phyloP scores from a whole-genome alignment of 257 asterid genomes.

The Fraxinus americana region DNA sequence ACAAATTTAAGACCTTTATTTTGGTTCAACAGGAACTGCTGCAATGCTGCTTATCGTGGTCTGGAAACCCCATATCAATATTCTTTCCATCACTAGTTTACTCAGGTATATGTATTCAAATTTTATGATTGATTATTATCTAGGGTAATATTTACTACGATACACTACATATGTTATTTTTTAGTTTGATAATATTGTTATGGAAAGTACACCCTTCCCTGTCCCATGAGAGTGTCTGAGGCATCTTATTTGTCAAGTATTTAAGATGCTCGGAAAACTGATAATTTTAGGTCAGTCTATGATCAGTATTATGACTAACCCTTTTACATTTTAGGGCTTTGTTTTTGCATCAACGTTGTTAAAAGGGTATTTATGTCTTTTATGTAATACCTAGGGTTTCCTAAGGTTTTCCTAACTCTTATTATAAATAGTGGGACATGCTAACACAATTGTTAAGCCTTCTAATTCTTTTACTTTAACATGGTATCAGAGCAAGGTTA shows the following conservation, averaged over 20 bases:
- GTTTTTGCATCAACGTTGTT: not conserved
- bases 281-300: conserved; percentile 17
- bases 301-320: conserved; percentile 1
- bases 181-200: conserved; percentile 15
- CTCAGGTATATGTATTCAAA: conserved; percentile 60
- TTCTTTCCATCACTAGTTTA: conserved; percentile 69
- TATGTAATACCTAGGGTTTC: no score
- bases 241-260: not conserved
- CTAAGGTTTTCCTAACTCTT: no score
- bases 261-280: conserved; percentile 15
- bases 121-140: conserved; percentile 24
- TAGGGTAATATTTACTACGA: not conserved
- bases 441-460: no score
- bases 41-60: conserved; percentile 90
- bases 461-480: no score
- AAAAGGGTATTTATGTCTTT: no score
- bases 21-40: conserved; percentile 76
- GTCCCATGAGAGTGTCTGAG: conserved; percentile 14
- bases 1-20: conserved; percentile 16
- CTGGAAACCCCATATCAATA: conserved; percentile 76
- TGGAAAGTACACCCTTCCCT: conserved; percentile 4
- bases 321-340: conserved; percentile 1
- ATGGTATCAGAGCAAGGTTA: no score
- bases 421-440: no score
- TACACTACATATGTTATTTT: not conserved